A percentile compares a stretch with the other conserved stretches of the same genome.
phyloP scores from a whole-genome alignment of 345 rosid species.

The Corchorus olitorius region DNA sequence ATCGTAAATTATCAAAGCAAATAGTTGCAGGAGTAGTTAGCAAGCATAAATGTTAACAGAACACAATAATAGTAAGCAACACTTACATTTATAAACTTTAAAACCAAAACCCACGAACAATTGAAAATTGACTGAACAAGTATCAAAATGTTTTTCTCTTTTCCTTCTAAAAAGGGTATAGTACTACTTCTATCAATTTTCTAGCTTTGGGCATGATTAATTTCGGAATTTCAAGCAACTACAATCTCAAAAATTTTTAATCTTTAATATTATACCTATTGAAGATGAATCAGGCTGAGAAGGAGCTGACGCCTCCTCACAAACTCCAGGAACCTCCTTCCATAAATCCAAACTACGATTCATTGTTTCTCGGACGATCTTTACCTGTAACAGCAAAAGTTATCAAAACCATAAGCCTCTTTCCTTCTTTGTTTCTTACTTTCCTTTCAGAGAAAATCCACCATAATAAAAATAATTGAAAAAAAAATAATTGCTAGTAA shows the following conservation, averaged over 20 bases:
- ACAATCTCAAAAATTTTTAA: constrained; percentile 27
- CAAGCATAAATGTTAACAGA: constrained; percentile 7
- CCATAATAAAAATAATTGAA: not conserved
- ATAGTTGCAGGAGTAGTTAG: not conserved
- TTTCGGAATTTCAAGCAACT: not conserved
- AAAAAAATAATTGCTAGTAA: not conserved
- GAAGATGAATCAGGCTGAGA: constrained; percentile 50
- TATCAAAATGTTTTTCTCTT: not conserved
- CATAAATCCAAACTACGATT: constrained; percentile 69
- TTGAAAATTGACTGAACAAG: not conserved
- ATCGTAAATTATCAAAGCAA: constrained; percentile 18
- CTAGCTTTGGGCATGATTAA: not conserved
- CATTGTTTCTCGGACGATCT: constrained; percentile 89
- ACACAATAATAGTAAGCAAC: not conserved
- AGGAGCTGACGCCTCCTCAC: constrained; percentile 42
- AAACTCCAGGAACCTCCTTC: constrained; percentile 62
- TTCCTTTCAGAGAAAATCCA: not conserved
- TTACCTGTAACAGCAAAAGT: constrained; percentile 50
- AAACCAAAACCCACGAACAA: not conserved
- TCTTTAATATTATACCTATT: constrained; percentile 37
- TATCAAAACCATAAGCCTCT: not conserved
- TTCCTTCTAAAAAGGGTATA: not conserved
- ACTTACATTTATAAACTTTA: not conserved
- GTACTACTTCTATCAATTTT: constrained; percentile 2
- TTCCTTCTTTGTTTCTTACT: not conserved